Base-by-base conservation (phyloP, 2,329 filamentous ascomycete genomes). In the Emydomyces testavorans region DNA sequence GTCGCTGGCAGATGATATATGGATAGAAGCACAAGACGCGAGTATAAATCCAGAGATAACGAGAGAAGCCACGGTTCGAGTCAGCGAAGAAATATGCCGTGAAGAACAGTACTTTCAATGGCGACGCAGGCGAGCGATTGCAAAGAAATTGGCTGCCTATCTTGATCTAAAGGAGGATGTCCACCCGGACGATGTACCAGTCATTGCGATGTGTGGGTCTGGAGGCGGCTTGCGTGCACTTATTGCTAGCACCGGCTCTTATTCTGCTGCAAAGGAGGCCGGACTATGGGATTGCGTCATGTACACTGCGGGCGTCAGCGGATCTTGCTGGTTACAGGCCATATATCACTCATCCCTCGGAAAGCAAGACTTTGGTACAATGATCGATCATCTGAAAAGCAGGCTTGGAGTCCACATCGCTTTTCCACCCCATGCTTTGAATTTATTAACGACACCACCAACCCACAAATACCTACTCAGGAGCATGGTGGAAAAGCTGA, bases 221-320 rank as follows among this genome's bases (percentile, higher is more conserved):
- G 92, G 92, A 7, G 92, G 92, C 49, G 92, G 92, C 0, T 67
- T 98, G 39, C 76, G 92, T 43, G 92, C 92, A 1, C 75, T 98
- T 31, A 86, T 96, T 15, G 89, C 92, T 1, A 89, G 90, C 2
- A 82, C 88, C 0, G 89, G 90, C 0, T 95, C 89, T 0, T 82
- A 93, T 52, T 72, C 92, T 7, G 89, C 88, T 2, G 77, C 87
- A 0, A 79, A 87, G 51, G 84, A 95, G 62, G 83, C 85, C 49
- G 92, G 92, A 0, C 71, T 98, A 0, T 93, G 94, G 62, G 89
- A 95, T 65, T 96, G 92, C 62, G 77, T 86, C 8, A 96, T 89
- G 1, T 98, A 98, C 60, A 94, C 88, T 0, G 87, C 90, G 4
- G 92, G 92, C 1, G 92, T 98, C 41, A 95, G 88, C 61, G 92